These are phyloP conservation scores for Entophlyctis luteolus DNA, from an alignment of 192 early-diverging fungal species.

Conservation along the genomic window DNA sequence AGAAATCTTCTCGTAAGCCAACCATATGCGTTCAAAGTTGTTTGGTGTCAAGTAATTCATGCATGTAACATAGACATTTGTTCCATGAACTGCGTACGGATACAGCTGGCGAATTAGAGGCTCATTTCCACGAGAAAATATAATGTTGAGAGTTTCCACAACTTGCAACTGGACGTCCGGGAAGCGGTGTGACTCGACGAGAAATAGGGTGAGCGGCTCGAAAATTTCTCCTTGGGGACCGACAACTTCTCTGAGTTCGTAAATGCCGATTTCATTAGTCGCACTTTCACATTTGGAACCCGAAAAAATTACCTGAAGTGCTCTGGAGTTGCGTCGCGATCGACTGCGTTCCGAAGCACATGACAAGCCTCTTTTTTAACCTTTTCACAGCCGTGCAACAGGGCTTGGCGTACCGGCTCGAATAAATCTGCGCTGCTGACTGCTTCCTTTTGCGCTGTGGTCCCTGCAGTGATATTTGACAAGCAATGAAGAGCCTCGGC, in stretches of 20 bases:
- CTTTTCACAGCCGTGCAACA: slow-evolving; percentile 1
- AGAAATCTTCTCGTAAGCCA: background rate
- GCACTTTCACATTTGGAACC: background rate
- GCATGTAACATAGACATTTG: slow-evolving; percentile 21
- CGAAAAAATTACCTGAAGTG: slow-evolving; percentile 15
- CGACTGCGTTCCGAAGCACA: slow-evolving; percentile 30
- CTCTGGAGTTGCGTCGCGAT: slow-evolving; percentile 28
- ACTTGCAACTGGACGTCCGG: slow-evolving; percentile 4
- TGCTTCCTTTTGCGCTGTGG: slow-evolving; percentile 22
- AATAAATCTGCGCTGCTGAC: slow-evolving; percentile 14
- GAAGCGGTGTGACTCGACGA: background rate
- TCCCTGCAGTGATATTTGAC: slow-evolving; percentile 34
- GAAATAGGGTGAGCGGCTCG: background rate
- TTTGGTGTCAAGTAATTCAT: background rate
- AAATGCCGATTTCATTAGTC: background rate
- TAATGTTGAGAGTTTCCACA: slow-evolving; percentile 29
- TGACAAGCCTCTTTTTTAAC: slow-evolving; percentile 24
- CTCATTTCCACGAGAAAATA: slow-evolving; percentile 27
- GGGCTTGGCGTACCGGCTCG: background rate
- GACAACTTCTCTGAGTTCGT: slow-evolving; percentile 12
- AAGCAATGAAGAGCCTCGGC: slow-evolving; percentile 24
- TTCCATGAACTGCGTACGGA: slow-evolving; percentile 6
- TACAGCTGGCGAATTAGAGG: slow-evolving; percentile 19
- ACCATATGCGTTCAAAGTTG: slow-evolving; percentile 18
- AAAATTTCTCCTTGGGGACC: slow-evolving; percentile 24